These are phyloP conservation scores for Xylariaceae sp. DNA, from an alignment of 2,329 filamentous ascomycete species.

Conservation along the genomic window DNA sequence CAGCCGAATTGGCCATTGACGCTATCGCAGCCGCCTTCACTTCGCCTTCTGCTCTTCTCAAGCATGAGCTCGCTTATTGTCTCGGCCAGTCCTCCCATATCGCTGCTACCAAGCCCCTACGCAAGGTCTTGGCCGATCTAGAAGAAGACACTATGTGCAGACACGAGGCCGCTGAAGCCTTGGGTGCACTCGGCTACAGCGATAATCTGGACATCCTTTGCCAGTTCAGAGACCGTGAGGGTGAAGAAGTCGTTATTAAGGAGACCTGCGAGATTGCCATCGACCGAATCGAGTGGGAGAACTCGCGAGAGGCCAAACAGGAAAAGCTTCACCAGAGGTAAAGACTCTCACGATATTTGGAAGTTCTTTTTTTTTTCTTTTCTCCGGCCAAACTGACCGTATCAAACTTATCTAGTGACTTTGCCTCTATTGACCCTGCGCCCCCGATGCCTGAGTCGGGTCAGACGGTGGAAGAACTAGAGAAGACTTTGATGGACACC, in stretches of 20 bases:
- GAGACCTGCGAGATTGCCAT: conserved; percentile 98
- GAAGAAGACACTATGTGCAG: conserved; percentile 92
- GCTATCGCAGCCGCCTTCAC: conserved; percentile 84
- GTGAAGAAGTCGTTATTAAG: conserved; percentile 73
- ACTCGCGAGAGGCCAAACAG: conserved; percentile 61
- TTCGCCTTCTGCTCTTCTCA: conserved; percentile 82
- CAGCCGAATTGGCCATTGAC: conserved; percentile 51
- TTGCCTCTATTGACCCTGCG: conserved; percentile 91
- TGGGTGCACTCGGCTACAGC: conserved; percentile 77
- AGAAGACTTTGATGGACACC: conserved; percentile 72
- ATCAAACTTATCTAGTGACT: conserved; percentile 59
- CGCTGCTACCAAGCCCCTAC: conserved; percentile 67
- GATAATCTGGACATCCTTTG: conserved; percentile 69
- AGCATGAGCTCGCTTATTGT: conserved; percentile 97
- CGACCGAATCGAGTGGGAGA: conserved; percentile 89
- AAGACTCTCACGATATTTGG: conserved; percentile 18
- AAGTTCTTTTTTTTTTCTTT: neutral
- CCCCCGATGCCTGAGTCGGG: conserved; percentile 74
- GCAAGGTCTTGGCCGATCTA: conserved; percentile 67
- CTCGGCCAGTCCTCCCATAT: conserved; percentile 82
- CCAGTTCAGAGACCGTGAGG: conserved; percentile 65
- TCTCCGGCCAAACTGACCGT: conserved; percentile 20
- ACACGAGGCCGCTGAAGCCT: conserved; percentile 92
- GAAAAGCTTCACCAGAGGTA: conserved; percentile 83
- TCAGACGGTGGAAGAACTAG: conserved; percentile 67